These are phyloP conservation scores for Gynostemma pentaphyllum DNA, from an alignment of 306 rosid species.

Conservation along the genomic window DNA sequence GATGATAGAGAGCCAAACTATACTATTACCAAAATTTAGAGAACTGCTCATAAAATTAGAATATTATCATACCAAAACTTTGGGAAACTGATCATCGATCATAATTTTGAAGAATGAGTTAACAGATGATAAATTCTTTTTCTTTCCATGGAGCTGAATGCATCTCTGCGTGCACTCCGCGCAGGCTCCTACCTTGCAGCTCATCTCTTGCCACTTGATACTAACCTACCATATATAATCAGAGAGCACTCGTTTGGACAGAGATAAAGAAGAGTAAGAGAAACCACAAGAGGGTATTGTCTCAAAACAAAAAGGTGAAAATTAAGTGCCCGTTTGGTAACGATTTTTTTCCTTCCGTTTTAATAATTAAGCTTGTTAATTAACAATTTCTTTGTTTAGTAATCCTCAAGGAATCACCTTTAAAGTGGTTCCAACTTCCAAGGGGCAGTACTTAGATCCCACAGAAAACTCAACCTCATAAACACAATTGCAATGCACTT, in stretches of 20 bases:
- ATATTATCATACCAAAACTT: constrained; percentile 28
- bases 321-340: too few relatives aligned
- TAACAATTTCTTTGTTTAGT: too few relatives aligned
- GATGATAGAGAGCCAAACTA: background rate
- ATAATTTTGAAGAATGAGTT: constrained; percentile 57
- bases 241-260: background rate
- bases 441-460: background rate
- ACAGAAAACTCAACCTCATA: background rate
- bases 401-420: background rate
- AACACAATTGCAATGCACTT: background rate
- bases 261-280: background rate
- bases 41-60: background rate
- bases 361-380: too few relatives aligned
- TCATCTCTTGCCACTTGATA: constrained; percentile 23
- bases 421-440: background rate
- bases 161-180: constrained; percentile 27
- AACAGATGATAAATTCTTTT: constrained; percentile 9
- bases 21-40: background rate
- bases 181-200: constrained; percentile 22
- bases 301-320: background rate
- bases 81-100: constrained; percentile 21
- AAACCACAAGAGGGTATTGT: background rate
- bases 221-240: background rate
- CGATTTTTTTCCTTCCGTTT: too few relatives aligned
- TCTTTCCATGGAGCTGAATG: constrained; percentile 24